Evolutionary conservation across 2,329 filamentous ascomycete species (phyloP), one percentile per base, ranked within the genome.

Genomic region (Monilinia aucupariae): DNA sequence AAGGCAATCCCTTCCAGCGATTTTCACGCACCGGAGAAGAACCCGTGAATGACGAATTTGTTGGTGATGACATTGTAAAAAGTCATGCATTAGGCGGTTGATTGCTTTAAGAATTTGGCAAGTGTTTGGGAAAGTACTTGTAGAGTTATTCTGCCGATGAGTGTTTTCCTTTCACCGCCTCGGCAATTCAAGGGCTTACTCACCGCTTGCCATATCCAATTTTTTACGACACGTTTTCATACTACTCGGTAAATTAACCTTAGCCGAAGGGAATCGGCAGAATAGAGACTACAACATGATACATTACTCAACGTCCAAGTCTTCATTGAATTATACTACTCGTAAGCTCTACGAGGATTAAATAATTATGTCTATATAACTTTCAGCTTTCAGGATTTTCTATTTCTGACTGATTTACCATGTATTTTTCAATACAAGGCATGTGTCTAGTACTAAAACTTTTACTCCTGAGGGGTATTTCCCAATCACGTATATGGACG

Each of bases 1-100:
- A 82, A 20, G 81, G 75, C 1, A 81, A 76, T 0, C 91, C 90
- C n/a, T 74, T 78, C 80, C 89, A 96, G 65, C 85, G 85, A 72
- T 94, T 94, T 12, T 86, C 86, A 2, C 88, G 82, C 52, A 76
- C 17, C 0, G 59, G 59, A 22, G 59, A 61, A 6, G 50, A 54
- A 43, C 39, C 43, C 10, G 58, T 53, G 15, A 45, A 48, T 48
- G 49, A 45, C 3, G 59, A 54, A 27, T 54, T 45, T n/a, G 59
- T 54, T 48, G 59, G 59, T 7, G 59, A 61, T 2, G 59, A 61
- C 59, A 61, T 61, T 22, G 27, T 55, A 50, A 61, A 61, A 30
- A n/a, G 17, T 37, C n/a, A 49, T 59, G 43, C n/a, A 50, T 20
- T 20, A 15, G 30, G 22, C 25, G 5, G 25, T 59, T 50, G 5